A percentile compares a stretch with the other conserved stretches of the same genome.
These are phyloP conservation scores for Hyphopichia khmerensis DNA, from an alignment of 1,139 yeast genomes.

Conservation along the genomic window DNA sequence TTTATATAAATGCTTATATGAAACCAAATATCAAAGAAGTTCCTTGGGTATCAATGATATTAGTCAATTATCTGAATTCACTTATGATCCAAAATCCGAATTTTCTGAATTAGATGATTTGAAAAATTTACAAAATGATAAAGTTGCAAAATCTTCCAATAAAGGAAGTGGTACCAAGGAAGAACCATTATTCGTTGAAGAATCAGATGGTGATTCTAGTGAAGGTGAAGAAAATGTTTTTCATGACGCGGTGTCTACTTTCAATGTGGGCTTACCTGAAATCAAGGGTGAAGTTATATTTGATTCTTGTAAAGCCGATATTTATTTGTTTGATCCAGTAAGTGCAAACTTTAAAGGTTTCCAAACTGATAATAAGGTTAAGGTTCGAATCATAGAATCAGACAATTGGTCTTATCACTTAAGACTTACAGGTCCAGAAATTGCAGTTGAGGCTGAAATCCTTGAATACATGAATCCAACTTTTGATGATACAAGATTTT, in stretches of 20 bases:
- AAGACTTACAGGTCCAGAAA: constrained; percentile 24
- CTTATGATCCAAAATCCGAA: constrained; percentile 29
- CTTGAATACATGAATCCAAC: constrained; percentile 45
- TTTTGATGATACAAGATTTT: constrained; percentile 54
- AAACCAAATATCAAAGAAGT: constrained; percentile 64
- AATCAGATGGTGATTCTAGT: constrained; percentile 8
- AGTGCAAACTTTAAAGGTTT: constrained; percentile 39
- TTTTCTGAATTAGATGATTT: constrained; percentile 4
- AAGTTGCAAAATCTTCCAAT: neutral
- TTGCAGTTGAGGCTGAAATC: neutral
- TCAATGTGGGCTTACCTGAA: neutral
- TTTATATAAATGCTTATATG: constrained; percentile 71
- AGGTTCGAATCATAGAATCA: constrained; percentile 38
- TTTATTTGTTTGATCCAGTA: constrained; percentile 55
- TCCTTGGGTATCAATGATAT: constrained; percentile 45
- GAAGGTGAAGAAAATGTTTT: constrained; percentile 10
- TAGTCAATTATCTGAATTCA: constrained; percentile 57
- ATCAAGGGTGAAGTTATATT: constrained; percentile 6
- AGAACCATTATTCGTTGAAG: neutral
- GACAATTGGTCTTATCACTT: constrained; percentile 56
- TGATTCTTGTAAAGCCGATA: constrained; percentile 9
- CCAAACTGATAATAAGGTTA: constrained; percentile 11
- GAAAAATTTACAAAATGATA: neutral
- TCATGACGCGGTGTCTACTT: constrained; percentile 11
- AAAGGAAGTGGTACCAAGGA: neutral